A percentile compares a stretch with the other conserved stretches of the same genome.
Evolutionary conservation across 2,329 filamentous ascomycete genomes (phyloP).

Genomic region (Leptographium flavum): DNA sequence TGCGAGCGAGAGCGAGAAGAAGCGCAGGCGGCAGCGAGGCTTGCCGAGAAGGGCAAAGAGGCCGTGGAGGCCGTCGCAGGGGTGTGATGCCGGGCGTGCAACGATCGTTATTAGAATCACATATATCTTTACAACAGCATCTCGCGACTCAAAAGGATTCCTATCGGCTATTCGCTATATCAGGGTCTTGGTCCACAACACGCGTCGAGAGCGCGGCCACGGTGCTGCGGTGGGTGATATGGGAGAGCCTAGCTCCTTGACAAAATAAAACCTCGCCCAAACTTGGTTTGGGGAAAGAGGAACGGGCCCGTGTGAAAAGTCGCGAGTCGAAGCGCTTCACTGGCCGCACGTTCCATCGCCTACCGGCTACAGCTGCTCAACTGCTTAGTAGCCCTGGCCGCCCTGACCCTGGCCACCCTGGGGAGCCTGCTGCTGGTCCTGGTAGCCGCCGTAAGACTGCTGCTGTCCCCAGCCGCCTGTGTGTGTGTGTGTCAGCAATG

Average conservation of each 20-base stretch:
- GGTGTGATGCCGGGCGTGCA: too few relatives aligned
- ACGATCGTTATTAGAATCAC: too few relatives aligned
- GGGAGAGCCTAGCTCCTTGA: too few relatives aligned
- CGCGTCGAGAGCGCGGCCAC: too few relatives aligned
- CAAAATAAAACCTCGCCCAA: too few relatives aligned
- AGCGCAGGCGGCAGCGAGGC: not conserved
- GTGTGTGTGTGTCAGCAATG: too few relatives aligned
- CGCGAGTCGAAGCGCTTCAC: not conserved
- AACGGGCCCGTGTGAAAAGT: not conserved
- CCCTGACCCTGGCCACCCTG: constrained; percentile 22
- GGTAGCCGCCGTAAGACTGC: constrained; percentile 32
- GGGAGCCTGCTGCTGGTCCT: constrained; percentile 22
- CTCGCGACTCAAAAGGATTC: not conserved
- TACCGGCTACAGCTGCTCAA: not conserved
- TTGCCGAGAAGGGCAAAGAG: not conserved
- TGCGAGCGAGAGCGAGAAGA: constrained; percentile 9
- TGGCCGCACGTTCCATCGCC: not conserved
- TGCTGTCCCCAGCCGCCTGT: constrained; percentile 20
- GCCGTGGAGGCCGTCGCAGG: too few relatives aligned
- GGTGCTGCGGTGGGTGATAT: too few relatives aligned
- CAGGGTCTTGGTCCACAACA: too few relatives aligned
- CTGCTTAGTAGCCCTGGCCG: constrained; percentile 14
- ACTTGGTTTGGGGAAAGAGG: too few relatives aligned
- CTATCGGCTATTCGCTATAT: not conserved
- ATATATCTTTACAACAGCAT: too few relatives aligned